Evolutionary conservation across 1,284 basidiomycete species (phyloP), one percentile per base, ranked within the genome.

Genomic region (Termitomyces sp.): DNA sequence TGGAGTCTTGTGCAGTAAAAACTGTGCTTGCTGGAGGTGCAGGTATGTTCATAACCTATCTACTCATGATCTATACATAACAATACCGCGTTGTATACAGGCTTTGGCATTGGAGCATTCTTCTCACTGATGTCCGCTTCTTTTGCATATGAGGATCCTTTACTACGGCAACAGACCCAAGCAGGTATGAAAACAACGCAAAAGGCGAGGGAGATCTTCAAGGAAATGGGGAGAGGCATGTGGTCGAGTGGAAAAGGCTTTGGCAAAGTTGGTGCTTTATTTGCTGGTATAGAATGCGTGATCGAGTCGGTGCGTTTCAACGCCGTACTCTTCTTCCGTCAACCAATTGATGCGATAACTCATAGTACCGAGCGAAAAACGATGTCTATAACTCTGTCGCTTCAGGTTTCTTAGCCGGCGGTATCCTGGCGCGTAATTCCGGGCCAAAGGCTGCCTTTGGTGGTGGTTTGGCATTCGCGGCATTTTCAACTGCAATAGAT

Each of bases 71-170:
- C 18, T 30, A 28, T 26, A 28, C 44, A 37, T 49, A 35, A 55
- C 45, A 53, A 34, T 47, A 52, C 33, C 37, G 5, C 18, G 14
- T 31, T n/a, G 21, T 16, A 33, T 30, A 21, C 68, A 91, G 96
- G 93, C 54, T 86, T 98, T 64, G 94, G 80, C 10, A 79, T 98
- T 45, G 97, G 96, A 58, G 95, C 88, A 28, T 95, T 98, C 76
- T 93, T 99, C 74, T 92, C 93, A 1, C 79, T 99, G 57, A 96
- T 99, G 93, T 93, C 91, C 40, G 79, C 93, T 11, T 93, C 92
- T 30, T 96, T 99, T 66, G 88, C 90, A 24, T 94, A 97, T 64
- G 96, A 98, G 68, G 96, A 98, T 68, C 96, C 96, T 5, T 73
- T 93, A 46, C 78, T 91, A 35, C 83, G 91, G 45, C 76, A 84